These are phyloP conservation scores for Ceratobasidium sp. DNA, from an alignment of 1,284 basidiomycete genomes.

Conservation along the genomic window DNA sequence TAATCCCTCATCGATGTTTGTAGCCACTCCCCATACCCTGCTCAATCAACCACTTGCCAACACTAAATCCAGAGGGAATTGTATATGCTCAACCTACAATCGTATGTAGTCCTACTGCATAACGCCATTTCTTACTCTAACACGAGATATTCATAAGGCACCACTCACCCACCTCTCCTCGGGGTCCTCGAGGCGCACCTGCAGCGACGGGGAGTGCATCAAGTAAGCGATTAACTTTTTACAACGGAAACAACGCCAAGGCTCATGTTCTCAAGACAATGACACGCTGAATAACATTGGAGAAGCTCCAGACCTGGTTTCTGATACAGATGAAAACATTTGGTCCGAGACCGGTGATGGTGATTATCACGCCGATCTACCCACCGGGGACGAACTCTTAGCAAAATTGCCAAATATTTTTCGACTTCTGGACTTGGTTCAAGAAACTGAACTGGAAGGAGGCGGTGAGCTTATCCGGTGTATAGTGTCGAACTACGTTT, in stretches of 20 bases:
- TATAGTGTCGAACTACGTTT: neutral
- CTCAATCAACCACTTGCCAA: neutral
- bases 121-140: neutral
- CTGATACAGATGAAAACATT: neutral
- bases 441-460: constrained; percentile 43
- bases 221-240: too few species aligned
- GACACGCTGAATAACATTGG: neutral
- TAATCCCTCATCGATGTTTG: too few species aligned
- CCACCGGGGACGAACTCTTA: constrained; percentile 10
- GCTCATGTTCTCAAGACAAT: neutral
- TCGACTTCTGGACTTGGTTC: constrained; percentile 48
- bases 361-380: neutral
- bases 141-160: neutral
- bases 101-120: neutral
- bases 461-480: constrained; percentile 27
- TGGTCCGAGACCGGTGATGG: neutral
- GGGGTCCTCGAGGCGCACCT: neutral
- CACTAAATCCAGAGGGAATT: neutral
- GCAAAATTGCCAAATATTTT: constrained; percentile 35
- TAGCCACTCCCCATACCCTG: too few species aligned
- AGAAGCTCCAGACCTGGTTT: neutral
- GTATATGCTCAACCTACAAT: neutral
- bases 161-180: neutral
- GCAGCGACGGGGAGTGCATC: neutral
- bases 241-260: neutral